Conservation (phyloP, 805 yeast genomes). For the Candida chilensis region DNA sequence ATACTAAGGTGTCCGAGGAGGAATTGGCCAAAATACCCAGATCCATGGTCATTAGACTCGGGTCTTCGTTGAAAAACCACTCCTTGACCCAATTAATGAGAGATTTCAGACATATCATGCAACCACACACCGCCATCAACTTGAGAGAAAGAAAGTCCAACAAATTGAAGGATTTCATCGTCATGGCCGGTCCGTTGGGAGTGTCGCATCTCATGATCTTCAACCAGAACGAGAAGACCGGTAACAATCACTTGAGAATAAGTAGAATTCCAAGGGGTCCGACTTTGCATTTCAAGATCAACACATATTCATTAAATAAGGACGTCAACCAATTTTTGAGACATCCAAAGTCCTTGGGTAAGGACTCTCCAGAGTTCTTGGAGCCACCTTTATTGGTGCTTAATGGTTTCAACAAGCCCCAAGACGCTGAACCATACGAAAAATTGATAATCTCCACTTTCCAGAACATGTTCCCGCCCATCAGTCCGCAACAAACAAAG, state of each 20-base stretch:
- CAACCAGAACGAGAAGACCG: constrained; percentile 70
- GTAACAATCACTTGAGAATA: constrained; percentile 73
- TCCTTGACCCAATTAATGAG: constrained; percentile 76
- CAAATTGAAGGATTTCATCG: constrained; percentile 85
- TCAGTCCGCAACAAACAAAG: constrained; percentile 75
- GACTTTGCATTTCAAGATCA: constrained; percentile 73
- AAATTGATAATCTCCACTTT: constrained; percentile 80
- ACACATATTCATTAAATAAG: constrained; percentile 69
- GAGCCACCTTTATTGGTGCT: constrained; percentile 87
- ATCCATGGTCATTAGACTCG: constrained; percentile 90
- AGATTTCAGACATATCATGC: constrained; percentile 87
- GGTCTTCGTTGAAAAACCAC: constrained; percentile 68
- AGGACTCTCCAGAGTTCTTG: constrained; percentile 51
- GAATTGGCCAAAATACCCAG: constrained; percentile 71
- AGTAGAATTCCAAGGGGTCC: constrained; percentile 94
- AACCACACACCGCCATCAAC: constrained; percentile 91
- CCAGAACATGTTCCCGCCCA: constrained; percentile 94
- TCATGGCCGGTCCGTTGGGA: constrained; percentile 97
- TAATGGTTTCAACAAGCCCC: constrained; percentile 78
- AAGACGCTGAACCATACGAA: constrained; percentile 60
- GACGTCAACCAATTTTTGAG: constrained; percentile 66
- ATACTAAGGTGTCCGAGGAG: constrained; percentile 54
- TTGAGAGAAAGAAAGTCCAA: constrained; percentile 82
- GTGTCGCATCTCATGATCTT: constrained; percentile 84
- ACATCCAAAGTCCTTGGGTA: constrained; percentile 71